Conservation (phyloP, 2,329 filamentous ascomycete genomes). For the Chrysoporthe austroafricana region DNA sequence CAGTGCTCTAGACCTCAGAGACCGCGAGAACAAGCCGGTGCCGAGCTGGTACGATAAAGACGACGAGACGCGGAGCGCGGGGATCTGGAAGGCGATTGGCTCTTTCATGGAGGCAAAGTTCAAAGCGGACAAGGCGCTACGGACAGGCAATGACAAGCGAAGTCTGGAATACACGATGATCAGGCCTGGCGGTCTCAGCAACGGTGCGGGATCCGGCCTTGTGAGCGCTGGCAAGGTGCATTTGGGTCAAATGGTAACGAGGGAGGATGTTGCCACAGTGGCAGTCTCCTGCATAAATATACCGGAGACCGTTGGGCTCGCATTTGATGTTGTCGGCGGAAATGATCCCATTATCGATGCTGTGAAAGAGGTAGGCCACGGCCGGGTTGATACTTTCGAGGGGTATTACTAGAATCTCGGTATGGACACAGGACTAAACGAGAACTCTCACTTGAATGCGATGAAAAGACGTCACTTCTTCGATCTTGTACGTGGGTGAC, state of each 20-base stretch:
- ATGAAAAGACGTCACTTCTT: background rate
- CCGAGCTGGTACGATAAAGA: constrained; percentile 49
- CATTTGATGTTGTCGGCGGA: constrained; percentile 48
- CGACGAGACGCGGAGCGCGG: constrained; percentile 41
- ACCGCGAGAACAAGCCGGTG: constrained; percentile 40
- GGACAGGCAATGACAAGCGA: constrained; percentile 41
- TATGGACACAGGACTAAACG: background rate
- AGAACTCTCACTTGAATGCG: background rate
- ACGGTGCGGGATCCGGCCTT: constrained; percentile 43
- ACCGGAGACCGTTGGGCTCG: constrained; percentile 44
- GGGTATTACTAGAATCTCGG: constrained; percentile 32
- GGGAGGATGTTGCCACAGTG: constrained; percentile 50
- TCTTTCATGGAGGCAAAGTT: constrained; percentile 48
- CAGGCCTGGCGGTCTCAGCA: constrained; percentile 44
- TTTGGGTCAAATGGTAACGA: constrained; percentile 40
- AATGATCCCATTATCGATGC: constrained; percentile 40
- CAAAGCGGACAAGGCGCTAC: constrained; percentile 45
- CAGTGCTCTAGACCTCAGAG: constrained; percentile 49
- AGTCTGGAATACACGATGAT: constrained; percentile 51
- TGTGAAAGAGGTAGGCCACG: constrained; percentile 42
- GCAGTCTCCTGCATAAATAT: constrained; percentile 46
- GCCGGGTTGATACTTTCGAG: constrained; percentile 39
- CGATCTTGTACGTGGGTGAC: background rate
- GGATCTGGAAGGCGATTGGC: constrained; percentile 44
- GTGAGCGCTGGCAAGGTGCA: constrained; percentile 48